A percentile compares a stretch with the other conserved stretches of the same genome.
These are phyloP conservation scores for Rhytidiadelphus loreus DNA, from an alignment of 225 moss, liverwort and hornwort genomes.

Conservation along the genomic window DNA sequence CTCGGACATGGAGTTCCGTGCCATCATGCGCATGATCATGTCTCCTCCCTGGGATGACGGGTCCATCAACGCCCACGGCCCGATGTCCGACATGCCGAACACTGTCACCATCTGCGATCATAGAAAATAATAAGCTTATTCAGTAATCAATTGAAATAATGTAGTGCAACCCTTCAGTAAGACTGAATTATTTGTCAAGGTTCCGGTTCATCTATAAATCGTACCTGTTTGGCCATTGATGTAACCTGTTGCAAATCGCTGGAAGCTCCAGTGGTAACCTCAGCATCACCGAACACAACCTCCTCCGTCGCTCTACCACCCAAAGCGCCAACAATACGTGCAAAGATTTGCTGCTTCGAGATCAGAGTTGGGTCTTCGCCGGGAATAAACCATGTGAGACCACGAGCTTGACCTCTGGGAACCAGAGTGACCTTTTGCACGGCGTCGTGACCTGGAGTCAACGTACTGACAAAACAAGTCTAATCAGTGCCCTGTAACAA, in stretches of 20 bases:
- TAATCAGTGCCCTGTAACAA: background rate
- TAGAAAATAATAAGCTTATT: background rate
- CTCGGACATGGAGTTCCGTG: slow-evolving; percentile 92
- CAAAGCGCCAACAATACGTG: slow-evolving; percentile 78
- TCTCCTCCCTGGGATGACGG: slow-evolving; percentile 93
- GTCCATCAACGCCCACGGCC: slow-evolving; percentile 97
- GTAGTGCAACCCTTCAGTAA: too few relatives aligned
- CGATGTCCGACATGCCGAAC: slow-evolving; percentile 97
- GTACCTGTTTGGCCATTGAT: slow-evolving; percentile 96
- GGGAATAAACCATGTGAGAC: slow-evolving; percentile 95
- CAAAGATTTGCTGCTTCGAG: slow-evolving; percentile 90
- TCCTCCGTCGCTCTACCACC: slow-evolving; percentile 94
- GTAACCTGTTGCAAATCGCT: slow-evolving; percentile 93
- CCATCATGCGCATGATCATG: slow-evolving; percentile 99
- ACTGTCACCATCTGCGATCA: slow-evolving; percentile 82
- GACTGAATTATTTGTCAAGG: background rate
- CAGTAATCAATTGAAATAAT: background rate
- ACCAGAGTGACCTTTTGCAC: slow-evolving; percentile 86
- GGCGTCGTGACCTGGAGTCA: slow-evolving; percentile 88
- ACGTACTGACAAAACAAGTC: slow-evolving; percentile 30
- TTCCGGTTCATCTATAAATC: background rate
- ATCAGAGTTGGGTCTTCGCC: slow-evolving; percentile 90
- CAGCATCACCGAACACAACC: slow-evolving; percentile 73
- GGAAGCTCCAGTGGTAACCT: slow-evolving; percentile 88
- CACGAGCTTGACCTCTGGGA: slow-evolving; percentile 84